These are phyloP conservation scores for Sclerotinia borealis DNA, from an alignment of 2,329 filamentous ascomycete species.

Conservation along the genomic window DNA sequence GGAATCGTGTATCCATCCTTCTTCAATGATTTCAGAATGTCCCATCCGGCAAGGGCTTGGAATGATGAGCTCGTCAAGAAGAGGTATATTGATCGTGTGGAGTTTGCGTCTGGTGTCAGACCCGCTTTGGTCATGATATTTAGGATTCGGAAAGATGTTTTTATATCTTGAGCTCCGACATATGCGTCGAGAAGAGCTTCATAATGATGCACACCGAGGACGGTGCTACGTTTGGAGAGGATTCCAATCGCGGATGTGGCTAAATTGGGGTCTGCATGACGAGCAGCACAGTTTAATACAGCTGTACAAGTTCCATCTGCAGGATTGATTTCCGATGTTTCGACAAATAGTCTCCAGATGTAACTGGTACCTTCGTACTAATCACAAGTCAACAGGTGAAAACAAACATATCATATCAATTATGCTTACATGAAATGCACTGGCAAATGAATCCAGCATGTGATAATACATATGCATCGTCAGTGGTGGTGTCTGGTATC, in stretches of 20 bases:
- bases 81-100: slow-evolving; percentile 56
- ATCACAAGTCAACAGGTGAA: slow-evolving; percentile 3
- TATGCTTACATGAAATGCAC: slow-evolving; percentile 50
- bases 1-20: slow-evolving; percentile 44
- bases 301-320: slow-evolving; percentile 60
- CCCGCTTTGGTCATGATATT: slow-evolving; percentile 66
- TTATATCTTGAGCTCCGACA: slow-evolving; percentile 51
- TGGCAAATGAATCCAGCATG: slow-evolving; percentile 69
- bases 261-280: slow-evolving; percentile 59
- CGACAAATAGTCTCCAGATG: slow-evolving; percentile 65
- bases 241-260: slow-evolving; percentile 65
- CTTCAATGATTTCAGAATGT: slow-evolving; percentile 50
- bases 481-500: slow-evolving; percentile 34
- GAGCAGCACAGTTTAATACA: slow-evolving; percentile 66
- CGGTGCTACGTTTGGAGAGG: slow-evolving; percentile 51
- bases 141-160: slow-evolving; percentile 62
- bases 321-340: slow-evolving; percentile 52
- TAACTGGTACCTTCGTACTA: slow-evolving; percentile 59
- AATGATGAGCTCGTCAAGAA: slow-evolving; percentile 45
- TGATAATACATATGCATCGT: slow-evolving; percentile 52
- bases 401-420: slow-evolving; percentile 14
- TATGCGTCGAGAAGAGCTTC: slow-evolving; percentile 73
- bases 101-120: slow-evolving; percentile 48
- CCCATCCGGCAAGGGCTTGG: slow-evolving; percentile 45
- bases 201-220: slow-evolving; percentile 64